These are phyloP conservation scores for Skeletonema tropicum DNA, from an alignment of 108 stramenopile genomes.

Conservation along the genomic window DNA sequence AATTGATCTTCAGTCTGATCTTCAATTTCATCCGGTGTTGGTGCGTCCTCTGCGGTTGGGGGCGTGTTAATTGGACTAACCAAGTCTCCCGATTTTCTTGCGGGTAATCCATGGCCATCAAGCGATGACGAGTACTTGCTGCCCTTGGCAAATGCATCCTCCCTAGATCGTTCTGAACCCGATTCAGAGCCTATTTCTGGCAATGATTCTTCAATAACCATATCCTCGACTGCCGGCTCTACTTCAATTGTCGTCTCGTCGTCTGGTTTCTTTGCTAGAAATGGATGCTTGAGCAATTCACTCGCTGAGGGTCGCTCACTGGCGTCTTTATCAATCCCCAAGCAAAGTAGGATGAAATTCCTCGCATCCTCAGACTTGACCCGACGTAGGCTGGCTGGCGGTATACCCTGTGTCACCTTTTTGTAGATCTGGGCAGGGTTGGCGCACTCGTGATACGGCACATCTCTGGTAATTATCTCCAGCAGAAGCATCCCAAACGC, in stretches of 20 bases:
- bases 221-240: slow-evolving; percentile 72
- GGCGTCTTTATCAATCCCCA: slow-evolving; percentile 77
- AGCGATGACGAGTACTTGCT: slow-evolving; percentile 23
- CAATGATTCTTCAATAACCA: slow-evolving; percentile 53
- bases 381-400: slow-evolving; percentile 80
- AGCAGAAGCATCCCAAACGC: slow-evolving; percentile 98
- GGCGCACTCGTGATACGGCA: slow-evolving; percentile 94
- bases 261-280: slow-evolving; percentile 70
- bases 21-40: slow-evolving; percentile 7
- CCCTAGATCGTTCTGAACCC: slow-evolving; percentile 29
- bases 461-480: slow-evolving; percentile 96
- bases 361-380: slow-evolving; percentile 78
- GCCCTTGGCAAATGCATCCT: neutral
- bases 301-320: slow-evolving; percentile 71
- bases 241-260: slow-evolving; percentile 84
- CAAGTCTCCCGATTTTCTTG: slow-evolving; percentile 12
- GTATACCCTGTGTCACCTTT: slow-evolving; percentile 88
- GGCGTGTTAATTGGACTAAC: slow-evolving; percentile 9
- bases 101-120: slow-evolving; percentile 35
- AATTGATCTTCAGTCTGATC: slow-evolving; percentile 69
- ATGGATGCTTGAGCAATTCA: slow-evolving; percentile 78
- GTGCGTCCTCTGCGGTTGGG: slow-evolving; percentile 15
- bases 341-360: slow-evolving; percentile 87
- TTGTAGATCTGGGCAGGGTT: slow-evolving; percentile 96
- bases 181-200: slow-evolving; percentile 40